Conservation (phyloP, 176 grass and related monocot genomes). For the Panicum miliaceum region DNA sequence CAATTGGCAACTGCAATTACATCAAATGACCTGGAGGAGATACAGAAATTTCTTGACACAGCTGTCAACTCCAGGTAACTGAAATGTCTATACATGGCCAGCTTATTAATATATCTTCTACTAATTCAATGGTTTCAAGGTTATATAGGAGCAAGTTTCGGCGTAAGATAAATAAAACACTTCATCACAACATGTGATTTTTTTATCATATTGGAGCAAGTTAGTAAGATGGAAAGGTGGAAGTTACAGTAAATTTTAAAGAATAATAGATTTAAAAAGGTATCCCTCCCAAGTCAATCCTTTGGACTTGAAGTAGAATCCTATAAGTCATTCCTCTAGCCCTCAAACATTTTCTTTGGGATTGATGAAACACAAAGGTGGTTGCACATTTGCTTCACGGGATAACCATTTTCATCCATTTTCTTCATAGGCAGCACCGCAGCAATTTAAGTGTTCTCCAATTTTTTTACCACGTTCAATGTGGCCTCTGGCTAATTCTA, state of each 20-base stretch:
- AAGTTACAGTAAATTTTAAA: background rate
- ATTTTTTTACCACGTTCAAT: background rate
- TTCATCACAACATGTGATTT: background rate
- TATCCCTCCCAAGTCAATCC: background rate
- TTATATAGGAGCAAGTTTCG: background rate
- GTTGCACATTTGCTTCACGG: background rate
- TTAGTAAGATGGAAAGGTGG: no score
- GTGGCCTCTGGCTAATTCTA: background rate
- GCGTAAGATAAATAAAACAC: background rate
- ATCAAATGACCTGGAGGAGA: conserved; percentile 95
- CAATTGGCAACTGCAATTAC: conserved; percentile 94
- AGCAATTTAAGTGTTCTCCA: background rate
- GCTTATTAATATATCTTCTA: conserved; percentile 19
- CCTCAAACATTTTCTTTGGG: background rate
- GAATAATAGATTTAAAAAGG: background rate
- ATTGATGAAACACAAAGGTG: background rate
- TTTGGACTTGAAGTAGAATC: background rate
- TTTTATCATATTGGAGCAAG: background rate
- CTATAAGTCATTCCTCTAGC: background rate
- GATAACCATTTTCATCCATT: no score
- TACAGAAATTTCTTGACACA: conserved; percentile 94
- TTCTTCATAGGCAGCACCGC: no score
- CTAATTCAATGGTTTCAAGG: background rate
- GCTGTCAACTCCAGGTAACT: conserved; percentile 92
- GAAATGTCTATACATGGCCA: conserved; percentile 14